Evolutionary conservation across 257 asterid species (phyloP).

Genomic region (Haberlea rhodopensis): DNA sequence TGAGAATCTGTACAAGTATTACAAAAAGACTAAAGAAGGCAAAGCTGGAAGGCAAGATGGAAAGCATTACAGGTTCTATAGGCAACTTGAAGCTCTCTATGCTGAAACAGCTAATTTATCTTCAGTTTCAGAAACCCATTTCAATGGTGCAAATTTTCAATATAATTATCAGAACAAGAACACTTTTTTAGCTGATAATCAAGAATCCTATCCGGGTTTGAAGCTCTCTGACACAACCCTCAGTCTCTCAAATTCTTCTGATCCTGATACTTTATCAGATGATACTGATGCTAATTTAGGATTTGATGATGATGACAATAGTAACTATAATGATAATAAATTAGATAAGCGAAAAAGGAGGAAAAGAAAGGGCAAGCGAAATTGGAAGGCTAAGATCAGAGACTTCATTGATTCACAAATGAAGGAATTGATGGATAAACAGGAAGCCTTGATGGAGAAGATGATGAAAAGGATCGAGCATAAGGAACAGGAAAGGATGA

Average conservation of each 20-base stretch:
- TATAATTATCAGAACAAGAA: slow-evolving; percentile 27
- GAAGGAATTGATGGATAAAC: slow-evolving; percentile 78
- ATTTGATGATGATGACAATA: slow-evolving; percentile 24
- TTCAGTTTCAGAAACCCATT: slow-evolving; percentile 39
- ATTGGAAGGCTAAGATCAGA: slow-evolving; percentile 65
- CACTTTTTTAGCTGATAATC: slow-evolving; percentile 29
- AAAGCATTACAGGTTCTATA: slow-evolving; percentile 83
- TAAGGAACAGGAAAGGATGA: slow-evolving; percentile 69
- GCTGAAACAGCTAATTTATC: slow-evolving; percentile 52
- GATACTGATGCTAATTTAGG: slow-evolving; percentile 34
- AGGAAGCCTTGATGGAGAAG: slow-evolving; percentile 81
- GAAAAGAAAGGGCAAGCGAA: slow-evolving; percentile 40
- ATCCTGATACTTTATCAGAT: slow-evolving; percentile 52
- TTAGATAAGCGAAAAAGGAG: slow-evolving; percentile 30
- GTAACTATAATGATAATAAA: too few species aligned
- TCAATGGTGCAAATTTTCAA: slow-evolving; percentile 22
- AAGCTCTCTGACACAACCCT: slow-evolving; percentile 67
- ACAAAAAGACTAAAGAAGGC: slow-evolving; percentile 95
- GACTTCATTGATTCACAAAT: slow-evolving; percentile 71
- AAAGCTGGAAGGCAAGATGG: slow-evolving; percentile 97
- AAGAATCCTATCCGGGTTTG: slow-evolving; percentile 36
- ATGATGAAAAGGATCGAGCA: slow-evolving; percentile 74
- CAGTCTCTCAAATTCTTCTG: slow-evolving; percentile 70
- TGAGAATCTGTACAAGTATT: slow-evolving; percentile 90
- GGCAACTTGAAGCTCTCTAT: slow-evolving; percentile 95